Evolutionary conservation across 768 basidiomycete species (phyloP), one percentile per base, ranked within the genome.

Genomic region (Xerocomus brunneocitrinus): DNA sequence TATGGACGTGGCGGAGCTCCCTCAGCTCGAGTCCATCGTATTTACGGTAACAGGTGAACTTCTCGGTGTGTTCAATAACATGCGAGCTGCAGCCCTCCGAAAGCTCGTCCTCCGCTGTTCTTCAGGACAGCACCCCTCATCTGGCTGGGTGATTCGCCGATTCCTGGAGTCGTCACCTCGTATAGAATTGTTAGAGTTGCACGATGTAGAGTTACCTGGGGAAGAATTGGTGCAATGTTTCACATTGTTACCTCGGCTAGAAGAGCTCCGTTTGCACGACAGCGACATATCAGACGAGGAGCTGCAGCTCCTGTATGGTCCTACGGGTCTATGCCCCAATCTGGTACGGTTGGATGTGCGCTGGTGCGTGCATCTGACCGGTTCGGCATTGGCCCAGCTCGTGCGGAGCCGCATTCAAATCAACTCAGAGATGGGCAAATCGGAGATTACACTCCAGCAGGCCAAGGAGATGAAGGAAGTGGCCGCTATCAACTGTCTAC

Each of bases 351-450:
- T 86, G 47, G 81, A 84, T 62, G 64, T 85, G 46, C 75, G 81
- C 27, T 84, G 81, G 82, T 85, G 83, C 59, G 73, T 76, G 10
- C 75, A 81, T 51, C 62, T 85, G 6, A 74, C 73, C 28, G 81
- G 82, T 19, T 65, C 61, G 2, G 76, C 77, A 22, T 67, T 85
- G 36, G 81, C 79, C 36, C 67, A 75, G 31, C 66, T 84, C 14
- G 81, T 80, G 41, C 63, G 59, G 47, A 76, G 72, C 51, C 73
- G 82, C 25, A 45, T 63, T 22, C 52, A 10, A n/a, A 41, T n/a
- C 38, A 24, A 50, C 39, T 19, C 10, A n/a, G 45, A 39, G 32
- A 25, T 16, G 24, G 39, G 14, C 27, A 52, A 53, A 34, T 27
- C 51, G n/a, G 53, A 14, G 28, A 38, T 31, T 16, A 52, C 42